Percentiles rank a stretch among this genome's conserved stretches.
Evolutionary conservation across 164 flowering plant genomes (phyloP).

Genomic region (Saururus chinensis): DNA sequence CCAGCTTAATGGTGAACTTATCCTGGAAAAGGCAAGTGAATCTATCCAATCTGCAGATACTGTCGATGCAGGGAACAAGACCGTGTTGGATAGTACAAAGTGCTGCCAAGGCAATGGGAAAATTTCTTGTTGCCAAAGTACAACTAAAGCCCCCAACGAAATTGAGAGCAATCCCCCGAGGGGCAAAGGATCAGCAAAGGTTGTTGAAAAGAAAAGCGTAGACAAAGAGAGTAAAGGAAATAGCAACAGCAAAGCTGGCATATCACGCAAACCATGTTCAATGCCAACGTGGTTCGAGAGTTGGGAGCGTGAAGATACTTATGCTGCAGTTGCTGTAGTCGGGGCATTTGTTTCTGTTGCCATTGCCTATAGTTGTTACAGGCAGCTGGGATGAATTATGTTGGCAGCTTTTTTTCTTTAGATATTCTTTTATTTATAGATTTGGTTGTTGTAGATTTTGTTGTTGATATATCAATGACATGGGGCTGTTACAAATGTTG

Average conservation of each 20-base stretch:
- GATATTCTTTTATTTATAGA: neutral
- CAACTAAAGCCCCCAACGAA: neutral
- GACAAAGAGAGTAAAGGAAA: slow-evolving; percentile 9
- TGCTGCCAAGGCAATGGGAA: slow-evolving; percentile 58
- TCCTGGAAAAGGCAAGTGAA: slow-evolving; percentile 18
- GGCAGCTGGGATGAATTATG: slow-evolving; percentile 27
- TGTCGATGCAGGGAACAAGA: slow-evolving; percentile 11
- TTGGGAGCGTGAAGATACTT: slow-evolving; percentile 94
- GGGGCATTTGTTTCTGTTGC: slow-evolving; percentile 67
- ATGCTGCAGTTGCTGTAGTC: slow-evolving; percentile 70
- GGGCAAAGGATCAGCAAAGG: neutral
- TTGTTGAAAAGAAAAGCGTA: neutral
- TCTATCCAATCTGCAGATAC: slow-evolving; percentile 10
- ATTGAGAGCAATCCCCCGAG: no score
- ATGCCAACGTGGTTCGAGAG: slow-evolving; percentile 76
- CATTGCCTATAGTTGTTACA: slow-evolving; percentile 65
- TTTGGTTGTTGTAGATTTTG: neutral
- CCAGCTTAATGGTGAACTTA: slow-evolving; percentile 19
- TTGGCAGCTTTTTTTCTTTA: neutral
- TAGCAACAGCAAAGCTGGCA: slow-evolving; percentile 21
- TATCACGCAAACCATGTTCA: slow-evolving; percentile 36
- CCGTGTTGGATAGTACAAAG: slow-evolving; percentile 18
- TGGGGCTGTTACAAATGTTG: no score
- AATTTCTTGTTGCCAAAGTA: slow-evolving; percentile 48
- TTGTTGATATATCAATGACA: neutral